A percentile compares a stretch with the other conserved stretches of the same genome.
Evolutionary conservation across 2,329 filamentous ascomycete species (phyloP).

Genomic region (Aspergillus cejpii): DNA sequence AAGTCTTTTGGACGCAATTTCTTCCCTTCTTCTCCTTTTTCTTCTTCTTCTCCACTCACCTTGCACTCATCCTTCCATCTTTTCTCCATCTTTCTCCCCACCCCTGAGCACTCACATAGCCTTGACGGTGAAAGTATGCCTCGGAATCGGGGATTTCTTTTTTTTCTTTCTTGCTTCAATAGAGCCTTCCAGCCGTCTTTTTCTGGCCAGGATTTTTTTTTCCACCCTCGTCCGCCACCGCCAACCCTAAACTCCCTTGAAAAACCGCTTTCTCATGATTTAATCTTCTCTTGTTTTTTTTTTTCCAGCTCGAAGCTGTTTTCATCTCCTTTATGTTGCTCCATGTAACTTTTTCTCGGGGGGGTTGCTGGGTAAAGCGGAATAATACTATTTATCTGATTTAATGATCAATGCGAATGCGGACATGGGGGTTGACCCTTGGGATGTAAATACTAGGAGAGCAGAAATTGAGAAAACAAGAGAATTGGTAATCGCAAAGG

Average conservation of each 20-base stretch:
- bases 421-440: slow-evolving; percentile 22
- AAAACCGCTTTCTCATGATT: background rate
- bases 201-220: background rate
- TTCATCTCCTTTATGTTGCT: slow-evolving; percentile 4
- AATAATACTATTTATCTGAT: slow-evolving; percentile 25
- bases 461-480: slow-evolving; percentile 15
- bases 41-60: slow-evolving; percentile 13
- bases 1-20: slow-evolving; percentile 10
- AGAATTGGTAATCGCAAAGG: background rate
- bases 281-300: background rate
- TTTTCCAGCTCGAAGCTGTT: slow-evolving; percentile 6
- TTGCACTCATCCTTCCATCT: slow-evolving; percentile 8
- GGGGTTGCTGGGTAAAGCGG: slow-evolving; percentile 19
- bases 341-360: slow-evolving; percentile 10
- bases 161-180: slow-evolving; percentile 17
- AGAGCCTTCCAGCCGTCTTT: slow-evolving; percentile 18
- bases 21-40: slow-evolving; percentile 12
- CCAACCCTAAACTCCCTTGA: background rate
- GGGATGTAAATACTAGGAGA: slow-evolving; percentile 32
- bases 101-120: slow-evolving; percentile 17
- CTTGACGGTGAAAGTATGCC: slow-evolving; percentile 30
- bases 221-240: background rate
- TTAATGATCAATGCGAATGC: slow-evolving; percentile 35
- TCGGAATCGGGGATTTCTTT: slow-evolving; percentile 8
- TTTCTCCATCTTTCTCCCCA: slow-evolving; percentile 8